Conservation (phyloP, 169 alveolate species). For the Amoebophrya sp. region DNA sequence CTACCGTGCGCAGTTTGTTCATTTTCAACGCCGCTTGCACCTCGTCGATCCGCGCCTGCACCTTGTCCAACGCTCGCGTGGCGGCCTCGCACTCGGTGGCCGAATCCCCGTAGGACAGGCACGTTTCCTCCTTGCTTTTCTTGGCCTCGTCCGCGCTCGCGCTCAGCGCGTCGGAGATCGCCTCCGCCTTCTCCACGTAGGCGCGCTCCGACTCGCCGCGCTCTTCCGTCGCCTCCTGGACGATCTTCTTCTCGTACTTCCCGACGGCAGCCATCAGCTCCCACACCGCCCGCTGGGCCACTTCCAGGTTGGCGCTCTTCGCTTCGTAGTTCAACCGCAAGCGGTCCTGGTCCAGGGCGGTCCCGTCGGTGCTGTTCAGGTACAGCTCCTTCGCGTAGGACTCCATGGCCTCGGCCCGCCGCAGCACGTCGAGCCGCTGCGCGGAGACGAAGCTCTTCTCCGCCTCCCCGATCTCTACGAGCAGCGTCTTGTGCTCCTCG, state of each 20-base stretch:
- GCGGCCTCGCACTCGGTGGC: not conserved
- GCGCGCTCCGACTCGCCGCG: not conserved
- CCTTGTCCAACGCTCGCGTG: not conserved
- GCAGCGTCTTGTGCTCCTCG: not conserved
- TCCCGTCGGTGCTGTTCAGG: not conserved
- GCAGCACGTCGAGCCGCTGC: not conserved
- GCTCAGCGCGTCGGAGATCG: too few species aligned
- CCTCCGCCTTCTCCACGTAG: not conserved
- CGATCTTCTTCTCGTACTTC: not conserved
- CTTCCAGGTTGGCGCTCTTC: not conserved
- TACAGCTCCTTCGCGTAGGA: not conserved
- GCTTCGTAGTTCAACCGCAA: not conserved
- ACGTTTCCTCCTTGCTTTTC: not conserved
- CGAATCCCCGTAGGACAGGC: not conserved
- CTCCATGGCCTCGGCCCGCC: not conserved
- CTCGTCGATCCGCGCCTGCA: not conserved
- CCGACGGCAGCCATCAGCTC: not conserved
- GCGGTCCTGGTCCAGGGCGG: not conserved
- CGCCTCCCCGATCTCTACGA: not conserved
- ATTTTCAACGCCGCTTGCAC: not conserved
- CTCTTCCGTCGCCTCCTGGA: not conserved
- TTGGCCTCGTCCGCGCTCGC: too few species aligned
- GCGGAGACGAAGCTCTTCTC: not conserved
- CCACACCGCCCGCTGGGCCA: not conserved
- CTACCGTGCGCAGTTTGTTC: not conserved